phyloP scores from a whole-genome alignment of 108 stramenopile genomes.

The Seminavis robusta region DNA sequence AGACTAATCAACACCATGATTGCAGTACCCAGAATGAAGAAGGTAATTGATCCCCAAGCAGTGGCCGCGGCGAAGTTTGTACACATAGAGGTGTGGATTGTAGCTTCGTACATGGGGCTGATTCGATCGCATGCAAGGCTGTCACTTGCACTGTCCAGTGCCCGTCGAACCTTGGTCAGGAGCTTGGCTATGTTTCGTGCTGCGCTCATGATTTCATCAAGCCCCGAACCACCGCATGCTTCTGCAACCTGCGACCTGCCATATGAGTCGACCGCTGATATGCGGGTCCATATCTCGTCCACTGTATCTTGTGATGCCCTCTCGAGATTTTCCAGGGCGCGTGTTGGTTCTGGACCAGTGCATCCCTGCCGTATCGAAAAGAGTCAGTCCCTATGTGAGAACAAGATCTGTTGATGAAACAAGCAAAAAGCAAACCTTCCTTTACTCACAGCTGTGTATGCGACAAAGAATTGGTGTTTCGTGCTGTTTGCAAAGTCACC shows the following conservation, averaged over 20 bases:
- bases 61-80: slow-evolving; percentile 24
- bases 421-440: background rate
- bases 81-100: slow-evolving; percentile 34
- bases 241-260: slow-evolving; percentile 20
- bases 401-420: background rate
- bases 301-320: slow-evolving; percentile 11
- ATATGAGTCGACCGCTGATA: slow-evolving; percentile 38
- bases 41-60: slow-evolving; percentile 30
- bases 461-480: slow-evolving; percentile 1
- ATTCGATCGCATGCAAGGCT: slow-evolving; percentile 28
- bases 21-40: slow-evolving; percentile 25
- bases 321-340: slow-evolving; percentile 10
- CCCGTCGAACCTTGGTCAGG: slow-evolving; percentile 29
- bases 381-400: background rate
- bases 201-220: slow-evolving; percentile 23
- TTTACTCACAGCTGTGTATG: slow-evolving; percentile 25
- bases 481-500: slow-evolving; percentile 3
- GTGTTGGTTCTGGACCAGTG: slow-evolving; percentile 19
- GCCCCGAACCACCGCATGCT: slow-evolving; percentile 26
- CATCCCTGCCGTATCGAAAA: slow-evolving; percentile 12
- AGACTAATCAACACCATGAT: slow-evolving; percentile 39
- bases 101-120: slow-evolving; percentile 32
- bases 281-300: slow-evolving; percentile 34
- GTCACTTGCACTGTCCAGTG: slow-evolving; percentile 20
- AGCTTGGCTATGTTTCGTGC: slow-evolving; percentile 32